Evolutionary conservation across 352 stramenopile species (phyloP).

Genomic region (Phytophthora pistaciae): DNA sequence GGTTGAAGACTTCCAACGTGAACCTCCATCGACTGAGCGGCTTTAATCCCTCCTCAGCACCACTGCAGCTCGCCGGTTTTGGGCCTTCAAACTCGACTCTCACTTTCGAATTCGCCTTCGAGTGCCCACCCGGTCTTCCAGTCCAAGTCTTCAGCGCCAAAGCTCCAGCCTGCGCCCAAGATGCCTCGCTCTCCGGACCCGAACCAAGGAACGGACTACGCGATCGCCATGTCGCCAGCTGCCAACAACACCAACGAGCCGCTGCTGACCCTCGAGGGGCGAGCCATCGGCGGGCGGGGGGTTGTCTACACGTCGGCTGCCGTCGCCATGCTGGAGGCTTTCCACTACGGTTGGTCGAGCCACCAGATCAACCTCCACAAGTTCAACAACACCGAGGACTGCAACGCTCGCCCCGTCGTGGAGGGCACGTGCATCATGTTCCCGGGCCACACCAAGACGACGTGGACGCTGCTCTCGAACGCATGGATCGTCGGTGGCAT

Average conservation of each 20-base stretch:
- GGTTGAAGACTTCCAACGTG: no score
- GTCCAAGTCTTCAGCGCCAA: conserved; percentile 10
- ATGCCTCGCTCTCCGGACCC: conserved; percentile 16
- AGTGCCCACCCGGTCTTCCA: conserved; percentile 16
- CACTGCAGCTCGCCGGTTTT: background rate
- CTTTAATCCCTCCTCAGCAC: conserved; percentile 5
- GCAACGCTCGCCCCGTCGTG: conserved; percentile 40
- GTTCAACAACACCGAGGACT: conserved; percentile 55
- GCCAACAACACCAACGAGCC: background rate
- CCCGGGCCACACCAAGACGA: conserved; percentile 50
- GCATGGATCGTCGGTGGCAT: conserved; percentile 67
- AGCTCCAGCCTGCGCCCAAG: background rate
- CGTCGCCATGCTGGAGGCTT: conserved; percentile 45
- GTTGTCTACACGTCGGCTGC: conserved; percentile 51
- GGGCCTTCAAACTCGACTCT: background rate
- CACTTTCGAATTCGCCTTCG: conserved; percentile 33
- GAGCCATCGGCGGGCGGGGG: conserved; percentile 16
- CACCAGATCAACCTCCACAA: conserved; percentile 60
- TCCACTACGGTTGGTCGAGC: conserved; percentile 67
- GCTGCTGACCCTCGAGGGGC: conserved; percentile 3
- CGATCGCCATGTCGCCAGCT: background rate
- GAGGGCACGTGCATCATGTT: conserved; percentile 68
- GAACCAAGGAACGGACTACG: conserved; percentile 8
- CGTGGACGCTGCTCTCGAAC: conserved; percentile 64
- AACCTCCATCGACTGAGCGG: background rate